Base-by-base conservation (phyloP, 2,329 filamentous ascomycete genomes). In the Penicillium sclerotiorum region DNA sequence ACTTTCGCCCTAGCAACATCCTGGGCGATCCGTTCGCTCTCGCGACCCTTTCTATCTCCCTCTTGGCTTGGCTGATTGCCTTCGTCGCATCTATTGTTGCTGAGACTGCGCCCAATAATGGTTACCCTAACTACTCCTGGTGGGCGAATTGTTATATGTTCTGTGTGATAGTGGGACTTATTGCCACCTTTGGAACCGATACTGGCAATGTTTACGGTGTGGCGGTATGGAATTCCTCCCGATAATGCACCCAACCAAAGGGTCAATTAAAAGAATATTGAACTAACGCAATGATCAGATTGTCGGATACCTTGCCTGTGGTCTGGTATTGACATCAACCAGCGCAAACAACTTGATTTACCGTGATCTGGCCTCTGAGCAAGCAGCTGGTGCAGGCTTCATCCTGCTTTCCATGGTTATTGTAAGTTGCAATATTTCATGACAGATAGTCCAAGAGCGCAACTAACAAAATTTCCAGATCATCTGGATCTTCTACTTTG, bases 401-500 rank as follows among this genome's bases (percentile, higher is more conserved):
- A 96, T 99, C 55, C 80, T 99, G 45, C 79, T 97, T 39, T 93
- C 91, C 50, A 96, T 97, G 84, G 86, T 96, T 47, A 84, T 88
- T 61, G 92, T 96, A 83, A 66, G 89, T 78, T 22, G 11, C 22
- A n/a, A n/a, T n/a, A 6, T 27, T 17, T 8, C 2, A 49, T 4
- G 9, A 12, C 4, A 17, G 8, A 3, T 15, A 21, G 22, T 33
- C 52, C 21, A 7, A 25, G 15, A 22, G 18, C 40, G 5, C 23
- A n/a, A 40, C 57, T 60, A 27, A 58, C 17, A 15, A 28, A 8
- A 28, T 32, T n/a, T 17, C n/a, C 62, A 96, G 92, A 89, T 96
- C 62, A 84, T 97, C 52, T 99, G 94, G 94, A 96, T 96, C 61
- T 95, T 97, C 75, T 97, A 97, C 79, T 99, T 96, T 66, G 94